Evolutionary conservation across 2,329 filamentous ascomycete genomes (phyloP).

Genomic region (Aspergillus ustus): DNA sequence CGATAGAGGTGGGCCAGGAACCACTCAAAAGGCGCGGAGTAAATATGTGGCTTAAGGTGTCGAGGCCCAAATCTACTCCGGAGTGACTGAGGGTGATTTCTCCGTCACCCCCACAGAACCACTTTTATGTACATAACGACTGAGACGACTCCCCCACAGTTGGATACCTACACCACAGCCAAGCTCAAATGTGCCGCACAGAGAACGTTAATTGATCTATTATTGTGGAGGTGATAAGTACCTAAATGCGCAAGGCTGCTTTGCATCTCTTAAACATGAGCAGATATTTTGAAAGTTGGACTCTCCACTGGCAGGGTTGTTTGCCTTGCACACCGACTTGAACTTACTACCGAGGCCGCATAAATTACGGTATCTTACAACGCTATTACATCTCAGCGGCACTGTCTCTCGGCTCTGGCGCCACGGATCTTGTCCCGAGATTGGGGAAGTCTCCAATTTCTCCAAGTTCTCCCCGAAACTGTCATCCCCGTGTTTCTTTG

Average conservation of each 20-base stretch:
- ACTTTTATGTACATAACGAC: neutral
- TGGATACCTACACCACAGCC: neutral
- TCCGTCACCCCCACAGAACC: neutral
- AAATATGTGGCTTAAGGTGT: neutral
- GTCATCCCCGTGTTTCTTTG: neutral
- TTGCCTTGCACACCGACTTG: conserved; percentile 14
- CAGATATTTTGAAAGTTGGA: neutral
- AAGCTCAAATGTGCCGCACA: neutral
- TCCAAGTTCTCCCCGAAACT: neutral
- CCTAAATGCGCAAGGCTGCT: neutral
- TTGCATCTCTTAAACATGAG: neutral
- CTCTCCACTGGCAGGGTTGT: too few species aligned
- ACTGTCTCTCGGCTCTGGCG: conserved; percentile 30
- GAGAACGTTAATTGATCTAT: neutral
- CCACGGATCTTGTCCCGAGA: neutral
- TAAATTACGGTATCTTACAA: conserved; percentile 35
- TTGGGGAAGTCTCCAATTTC: neutral
- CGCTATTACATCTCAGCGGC: conserved; percentile 24
- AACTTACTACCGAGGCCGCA: conserved; percentile 32
- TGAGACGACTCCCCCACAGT: conserved; percentile 1
- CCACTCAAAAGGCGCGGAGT: neutral
- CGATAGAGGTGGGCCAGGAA: neutral
- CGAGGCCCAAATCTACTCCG: neutral
- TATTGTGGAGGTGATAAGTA: neutral
- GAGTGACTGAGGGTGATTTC: neutral